phyloP scores from a whole-genome alignment of 1,139 yeast species.

The Geotrichum carabidarum region DNA sequence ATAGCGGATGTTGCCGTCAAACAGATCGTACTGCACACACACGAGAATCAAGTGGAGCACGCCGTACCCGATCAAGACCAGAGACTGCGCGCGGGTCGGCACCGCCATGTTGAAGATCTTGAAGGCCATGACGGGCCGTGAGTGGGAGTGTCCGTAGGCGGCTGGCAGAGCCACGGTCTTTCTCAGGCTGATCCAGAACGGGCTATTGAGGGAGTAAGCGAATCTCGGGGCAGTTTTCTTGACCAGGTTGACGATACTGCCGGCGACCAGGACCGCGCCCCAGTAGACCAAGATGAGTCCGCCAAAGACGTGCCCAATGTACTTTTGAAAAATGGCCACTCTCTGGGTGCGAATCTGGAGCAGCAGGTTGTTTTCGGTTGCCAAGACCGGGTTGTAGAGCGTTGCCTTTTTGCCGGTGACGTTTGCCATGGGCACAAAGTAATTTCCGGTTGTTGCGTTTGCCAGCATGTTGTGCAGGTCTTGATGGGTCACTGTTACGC shows the following conservation, averaged over 20 bases:
- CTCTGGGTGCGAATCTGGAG: neutral
- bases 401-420: slow-evolving; percentile 3
- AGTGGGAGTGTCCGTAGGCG: slow-evolving; percentile 12
- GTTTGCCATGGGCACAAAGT: slow-evolving; percentile 6
- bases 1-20: slow-evolving; percentile 8
- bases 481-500: neutral
- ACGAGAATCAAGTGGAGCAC: slow-evolving; percentile 20
- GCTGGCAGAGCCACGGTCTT: slow-evolving; percentile 16
- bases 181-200: neutral
- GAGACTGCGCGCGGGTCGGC: slow-evolving; percentile 26
- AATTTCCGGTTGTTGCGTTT: slow-evolving; percentile 9
- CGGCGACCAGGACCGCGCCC: slow-evolving; percentile 24
- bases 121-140: slow-evolving; percentile 9
- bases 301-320: slow-evolving; percentile 22
- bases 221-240: slow-evolving; percentile 9
- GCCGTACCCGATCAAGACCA: slow-evolving; percentile 24
- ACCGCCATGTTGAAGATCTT: slow-evolving; percentile 28
- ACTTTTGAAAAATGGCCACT: neutral
- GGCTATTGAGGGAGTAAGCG: slow-evolving; percentile 9
- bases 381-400: slow-evolving; percentile 2
- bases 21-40: slow-evolving; percentile 16
- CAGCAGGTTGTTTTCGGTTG: neutral
- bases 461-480: neutral
- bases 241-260: slow-evolving; percentile 22
- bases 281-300: slow-evolving; percentile 28